phyloP scores from a whole-genome alignment of 192 early-diverging fungal genomes.

The Spinellus fusiger region DNA sequence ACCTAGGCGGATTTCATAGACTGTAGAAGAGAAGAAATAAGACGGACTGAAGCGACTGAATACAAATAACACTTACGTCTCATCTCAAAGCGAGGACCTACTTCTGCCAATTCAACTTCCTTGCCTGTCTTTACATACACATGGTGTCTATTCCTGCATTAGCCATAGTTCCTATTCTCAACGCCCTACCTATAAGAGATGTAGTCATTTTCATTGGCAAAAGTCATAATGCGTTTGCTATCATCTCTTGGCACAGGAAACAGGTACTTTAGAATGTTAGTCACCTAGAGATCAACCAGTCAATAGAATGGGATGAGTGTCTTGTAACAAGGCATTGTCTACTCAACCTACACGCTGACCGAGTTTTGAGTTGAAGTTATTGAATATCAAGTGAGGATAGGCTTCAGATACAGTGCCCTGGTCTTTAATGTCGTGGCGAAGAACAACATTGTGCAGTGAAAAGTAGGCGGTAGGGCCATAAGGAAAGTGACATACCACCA shows the following conservation, averaged over 20 bases:
- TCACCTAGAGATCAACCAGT: constrained; percentile 39
- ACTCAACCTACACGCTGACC: constrained; percentile 58
- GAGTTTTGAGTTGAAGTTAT: constrained; percentile 87
- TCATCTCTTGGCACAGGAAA: constrained; percentile 98
- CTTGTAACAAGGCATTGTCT: background rate
- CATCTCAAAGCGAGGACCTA: constrained; percentile 98
- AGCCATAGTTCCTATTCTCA: background rate
- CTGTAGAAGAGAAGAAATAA: constrained; percentile 30
- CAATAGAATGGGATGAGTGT: background rate
- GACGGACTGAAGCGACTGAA: background rate
- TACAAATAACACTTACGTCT: constrained; percentile 46
- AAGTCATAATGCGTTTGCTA: constrained; percentile 94
- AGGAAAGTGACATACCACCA: constrained; percentile 92
- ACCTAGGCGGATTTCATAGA: constrained; percentile 93
- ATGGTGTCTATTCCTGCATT: constrained; percentile 68
- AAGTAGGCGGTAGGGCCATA: constrained; percentile 98
- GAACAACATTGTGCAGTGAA: constrained; percentile 94
- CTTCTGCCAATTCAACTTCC: constrained; percentile 91
- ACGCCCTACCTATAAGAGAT: constrained; percentile 76
- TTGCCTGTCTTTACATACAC: constrained; percentile 87
- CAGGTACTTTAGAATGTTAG: constrained; percentile 89
- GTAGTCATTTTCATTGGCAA: constrained; percentile 93
- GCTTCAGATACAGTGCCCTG: constrained; percentile 96
- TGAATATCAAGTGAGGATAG: constrained; percentile 93
- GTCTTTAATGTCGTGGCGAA: constrained; percentile 96